phyloP scores from a whole-genome alignment of 805 yeast species.

The Torulaspora microellipsoides region DNA sequence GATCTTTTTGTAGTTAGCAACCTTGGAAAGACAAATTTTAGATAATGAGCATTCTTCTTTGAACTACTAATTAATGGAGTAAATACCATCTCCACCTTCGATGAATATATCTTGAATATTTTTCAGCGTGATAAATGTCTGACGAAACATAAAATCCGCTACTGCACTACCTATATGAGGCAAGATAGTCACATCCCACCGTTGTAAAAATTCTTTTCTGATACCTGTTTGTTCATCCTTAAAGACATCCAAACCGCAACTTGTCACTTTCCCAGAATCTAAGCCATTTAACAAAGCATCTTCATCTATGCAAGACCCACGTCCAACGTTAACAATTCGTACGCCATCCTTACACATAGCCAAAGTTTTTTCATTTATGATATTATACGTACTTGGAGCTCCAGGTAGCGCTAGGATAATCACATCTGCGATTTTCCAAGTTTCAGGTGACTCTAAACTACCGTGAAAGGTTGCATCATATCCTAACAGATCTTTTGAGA shows the following conservation, averaged over 20 bases:
- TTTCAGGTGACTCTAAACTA: slow-evolving; percentile 39
- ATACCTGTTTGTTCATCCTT: slow-evolving; percentile 54
- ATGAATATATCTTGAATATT: slow-evolving; percentile 48
- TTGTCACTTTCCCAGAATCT: slow-evolving; percentile 52
- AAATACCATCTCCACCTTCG: slow-evolving; percentile 38
- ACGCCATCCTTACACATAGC: slow-evolving; percentile 48
- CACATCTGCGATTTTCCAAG: slow-evolving; percentile 46
- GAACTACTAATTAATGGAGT: slow-evolving; percentile 29
- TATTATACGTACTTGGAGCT: slow-evolving; percentile 49
- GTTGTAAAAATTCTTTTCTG: slow-evolving; percentile 43
- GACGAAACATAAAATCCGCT: slow-evolving; percentile 46
- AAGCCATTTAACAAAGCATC: slow-evolving; percentile 59
- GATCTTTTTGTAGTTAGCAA: no score
- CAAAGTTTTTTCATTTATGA: slow-evolving; percentile 49
- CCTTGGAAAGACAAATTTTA: no score
- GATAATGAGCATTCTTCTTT: no score
- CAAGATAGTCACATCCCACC: slow-evolving; percentile 60
- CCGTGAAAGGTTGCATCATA: slow-evolving; percentile 44
- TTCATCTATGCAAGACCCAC: slow-evolving; percentile 68
- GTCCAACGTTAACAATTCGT: slow-evolving; percentile 67
- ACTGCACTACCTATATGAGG: slow-evolving; percentile 77
- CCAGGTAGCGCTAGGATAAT: slow-evolving; percentile 67
- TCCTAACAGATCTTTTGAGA: slow-evolving; percentile 38
- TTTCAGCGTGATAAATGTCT: slow-evolving; percentile 49
- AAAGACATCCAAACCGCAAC: slow-evolving; percentile 72